phyloP scores from a whole-genome alignment of 768 basidiomycete genomes.

The Hericium coralloides region DNA sequence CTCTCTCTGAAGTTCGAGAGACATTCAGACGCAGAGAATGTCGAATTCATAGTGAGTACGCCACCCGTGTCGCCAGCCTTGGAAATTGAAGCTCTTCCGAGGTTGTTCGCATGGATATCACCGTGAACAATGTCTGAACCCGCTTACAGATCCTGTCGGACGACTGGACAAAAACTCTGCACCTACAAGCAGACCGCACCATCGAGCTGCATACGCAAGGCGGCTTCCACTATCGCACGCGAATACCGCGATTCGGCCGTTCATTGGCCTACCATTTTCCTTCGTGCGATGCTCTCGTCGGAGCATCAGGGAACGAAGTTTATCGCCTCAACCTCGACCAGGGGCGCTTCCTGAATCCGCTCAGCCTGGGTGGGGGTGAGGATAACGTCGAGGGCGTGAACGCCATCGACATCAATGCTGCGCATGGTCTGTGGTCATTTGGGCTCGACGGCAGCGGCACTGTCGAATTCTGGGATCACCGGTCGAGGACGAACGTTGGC shows the following conservation, averaged over 20 bases:
- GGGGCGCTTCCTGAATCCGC: constrained; percentile 84
- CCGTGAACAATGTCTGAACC: background rate
- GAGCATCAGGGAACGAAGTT: constrained; percentile 79
- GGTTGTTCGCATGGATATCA: background rate
- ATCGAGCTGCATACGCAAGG: constrained; percentile 92
- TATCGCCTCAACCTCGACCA: constrained; percentile 94
- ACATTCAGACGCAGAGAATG: constrained; percentile 93
- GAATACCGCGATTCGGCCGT: constrained; percentile 92
- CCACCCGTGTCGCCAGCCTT: background rate
- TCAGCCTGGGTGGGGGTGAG: constrained; percentile 44
- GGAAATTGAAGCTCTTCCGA: background rate
- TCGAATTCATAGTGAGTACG: constrained; percentile 90
- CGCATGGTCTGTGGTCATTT: constrained; percentile 84
- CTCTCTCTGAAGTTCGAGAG: constrained; percentile 92
- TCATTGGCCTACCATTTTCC: constrained; percentile 89
- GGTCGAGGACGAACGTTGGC: constrained; percentile 72
- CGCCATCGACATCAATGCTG: constrained; percentile 84
- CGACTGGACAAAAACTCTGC: constrained; percentile 98
- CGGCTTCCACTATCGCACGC: constrained; percentile 84
- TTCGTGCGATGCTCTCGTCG: constrained; percentile 83
- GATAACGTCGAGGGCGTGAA: constrained; percentile 78
- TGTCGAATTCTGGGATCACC: constrained; percentile 94
- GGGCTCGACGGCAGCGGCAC: constrained; percentile 82
- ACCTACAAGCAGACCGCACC: constrained; percentile 93
- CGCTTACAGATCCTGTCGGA: constrained; percentile 75